Evolutionary conservation across 2,329 filamentous ascomycete species (phyloP).

Genomic region (Paecilomyces variotii): DNA sequence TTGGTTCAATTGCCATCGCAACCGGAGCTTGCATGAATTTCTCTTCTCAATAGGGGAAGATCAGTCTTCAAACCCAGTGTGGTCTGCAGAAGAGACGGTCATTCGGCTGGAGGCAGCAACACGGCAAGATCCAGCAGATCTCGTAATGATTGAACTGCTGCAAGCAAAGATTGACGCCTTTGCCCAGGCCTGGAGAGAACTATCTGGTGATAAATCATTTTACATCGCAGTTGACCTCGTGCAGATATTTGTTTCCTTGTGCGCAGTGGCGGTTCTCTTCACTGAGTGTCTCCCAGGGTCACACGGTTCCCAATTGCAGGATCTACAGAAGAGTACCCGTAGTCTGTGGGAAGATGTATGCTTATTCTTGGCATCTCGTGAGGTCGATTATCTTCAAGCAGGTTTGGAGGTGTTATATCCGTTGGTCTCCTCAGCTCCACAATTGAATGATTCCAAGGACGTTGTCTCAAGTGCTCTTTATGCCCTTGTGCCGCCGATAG

Average conservation of each 20-base stretch:
- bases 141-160: slow-evolving; percentile 38
- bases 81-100: slow-evolving; percentile 13
- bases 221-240: slow-evolving; percentile 44
- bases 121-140: slow-evolving; percentile 26
- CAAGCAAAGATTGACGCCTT: slow-evolving; percentile 39
- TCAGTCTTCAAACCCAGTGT: slow-evolving; percentile 15
- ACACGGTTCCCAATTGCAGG: slow-evolving; percentile 20
- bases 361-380: slow-evolving; percentile 20
- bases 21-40: slow-evolving; percentile 40
- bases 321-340: slow-evolving; percentile 19
- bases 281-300: slow-evolving; percentile 26
- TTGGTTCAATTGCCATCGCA: slow-evolving; percentile 34
- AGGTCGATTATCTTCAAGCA: slow-evolving; percentile 18
- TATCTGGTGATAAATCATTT: slow-evolving; percentile 34
- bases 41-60: slow-evolving; percentile 34
- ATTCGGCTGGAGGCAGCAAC: slow-evolving; percentile 15
- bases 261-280: slow-evolving; percentile 34
- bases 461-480: slow-evolving; percentile 16
- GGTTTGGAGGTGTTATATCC: slow-evolving; percentile 27
- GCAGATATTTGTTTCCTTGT: slow-evolving; percentile 43
- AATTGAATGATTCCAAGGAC: slow-evolving; percentile 9
- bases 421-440: slow-evolving; percentile 18
- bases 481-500: slow-evolving; percentile 20
- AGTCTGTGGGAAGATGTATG: slow-evolving; percentile 29
- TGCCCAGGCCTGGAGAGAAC: slow-evolving; percentile 36